These are phyloP conservation scores for Microbotryum scabiosae DNA, from an alignment of 1,284 basidiomycete genomes.

Conservation along the genomic window DNA sequence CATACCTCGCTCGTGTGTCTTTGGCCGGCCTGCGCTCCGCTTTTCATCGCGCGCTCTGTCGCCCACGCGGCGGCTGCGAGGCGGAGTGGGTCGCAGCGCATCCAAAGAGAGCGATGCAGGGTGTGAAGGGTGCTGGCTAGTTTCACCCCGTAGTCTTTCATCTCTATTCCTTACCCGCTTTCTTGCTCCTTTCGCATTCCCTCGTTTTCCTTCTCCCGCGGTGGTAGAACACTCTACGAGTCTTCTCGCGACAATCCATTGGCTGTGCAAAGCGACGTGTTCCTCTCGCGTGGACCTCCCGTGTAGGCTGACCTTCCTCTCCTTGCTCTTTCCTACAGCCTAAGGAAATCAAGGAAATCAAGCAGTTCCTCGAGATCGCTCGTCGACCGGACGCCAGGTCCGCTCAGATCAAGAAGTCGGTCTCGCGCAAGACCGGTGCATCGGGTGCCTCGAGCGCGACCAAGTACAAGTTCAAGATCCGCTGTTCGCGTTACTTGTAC, in stretches of 20 bases:
- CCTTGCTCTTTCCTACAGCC: constrained; percentile 52
- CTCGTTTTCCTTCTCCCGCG: not conserved
- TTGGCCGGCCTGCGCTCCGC: too few relatives aligned
- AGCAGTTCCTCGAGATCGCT: constrained; percentile 95
- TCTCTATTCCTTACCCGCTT: too few relatives aligned
- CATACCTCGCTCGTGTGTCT: too few relatives aligned
- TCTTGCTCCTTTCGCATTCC: not conserved
- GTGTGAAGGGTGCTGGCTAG: too few relatives aligned
- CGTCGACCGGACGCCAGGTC: constrained; percentile 58
- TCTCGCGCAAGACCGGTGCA: constrained; percentile 27
- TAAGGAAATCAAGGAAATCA: constrained; percentile 97
- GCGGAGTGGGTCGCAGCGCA: too few relatives aligned
- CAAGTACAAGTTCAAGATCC: constrained; percentile 97
- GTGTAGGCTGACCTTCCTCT: not conserved
- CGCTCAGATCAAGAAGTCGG: constrained; percentile 32
- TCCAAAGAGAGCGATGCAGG: too few relatives aligned
- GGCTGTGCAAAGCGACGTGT: constrained; percentile 1
- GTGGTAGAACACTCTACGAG: constrained; percentile 3
- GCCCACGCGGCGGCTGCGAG: too few relatives aligned
- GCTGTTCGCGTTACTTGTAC: constrained; percentile 96
- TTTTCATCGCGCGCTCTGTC: too few relatives aligned
- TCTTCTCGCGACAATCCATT: constrained; percentile 4
- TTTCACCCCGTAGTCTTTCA: too few relatives aligned
- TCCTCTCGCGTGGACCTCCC: not conserved
- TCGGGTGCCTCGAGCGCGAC: constrained; percentile 53